Percentiles rank a stretch among this genome's conserved stretches.
Evolutionary conservation across 352 stramenopile species (phyloP).

Genomic region (Blastocystis sp.): DNA sequence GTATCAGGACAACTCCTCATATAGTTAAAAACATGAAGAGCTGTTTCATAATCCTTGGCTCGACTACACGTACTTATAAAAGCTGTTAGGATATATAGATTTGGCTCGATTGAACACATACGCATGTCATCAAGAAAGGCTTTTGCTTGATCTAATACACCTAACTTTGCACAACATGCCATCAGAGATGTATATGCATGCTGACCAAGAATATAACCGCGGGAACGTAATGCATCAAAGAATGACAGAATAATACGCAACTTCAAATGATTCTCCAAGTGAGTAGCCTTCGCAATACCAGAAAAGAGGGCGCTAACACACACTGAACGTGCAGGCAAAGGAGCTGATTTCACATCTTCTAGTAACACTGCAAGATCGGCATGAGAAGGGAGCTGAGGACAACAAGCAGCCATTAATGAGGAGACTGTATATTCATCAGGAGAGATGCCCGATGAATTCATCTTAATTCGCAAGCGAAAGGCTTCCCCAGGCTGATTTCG

Average conservation of each 20-base stretch:
- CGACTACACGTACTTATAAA: slow-evolving; percentile 56
- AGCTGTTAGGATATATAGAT: slow-evolving; percentile 53
- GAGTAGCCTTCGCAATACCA: slow-evolving; percentile 36
- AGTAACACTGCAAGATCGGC: not conserved
- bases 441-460: not conserved
- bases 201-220: slow-evolving; percentile 55
- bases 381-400: slow-evolving; percentile 29
- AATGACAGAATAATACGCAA: slow-evolving; percentile 35
- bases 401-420: slow-evolving; percentile 55
- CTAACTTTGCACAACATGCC: slow-evolving; percentile 56
- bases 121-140: slow-evolving; percentile 37
- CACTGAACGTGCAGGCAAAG: slow-evolving; percentile 36
- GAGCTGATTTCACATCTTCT: slow-evolving; percentile 26
- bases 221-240: slow-evolving; percentile 26
- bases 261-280: slow-evolving; percentile 48
- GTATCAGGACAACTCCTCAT: not conserved
- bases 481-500: slow-evolving; percentile 1
- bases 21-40: slow-evolving; percentile 44
- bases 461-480: slow-evolving; percentile 44
- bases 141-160: slow-evolving; percentile 36
- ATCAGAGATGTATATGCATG: slow-evolving; percentile 62
- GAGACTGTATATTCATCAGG: slow-evolving; percentile 60
- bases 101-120: slow-evolving; percentile 1
- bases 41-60: slow-evolving; percentile 49
- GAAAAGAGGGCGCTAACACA: slow-evolving; percentile 53